Conservation (phyloP, 305 asterid species). For the Fraxinus sp. region DNA sequence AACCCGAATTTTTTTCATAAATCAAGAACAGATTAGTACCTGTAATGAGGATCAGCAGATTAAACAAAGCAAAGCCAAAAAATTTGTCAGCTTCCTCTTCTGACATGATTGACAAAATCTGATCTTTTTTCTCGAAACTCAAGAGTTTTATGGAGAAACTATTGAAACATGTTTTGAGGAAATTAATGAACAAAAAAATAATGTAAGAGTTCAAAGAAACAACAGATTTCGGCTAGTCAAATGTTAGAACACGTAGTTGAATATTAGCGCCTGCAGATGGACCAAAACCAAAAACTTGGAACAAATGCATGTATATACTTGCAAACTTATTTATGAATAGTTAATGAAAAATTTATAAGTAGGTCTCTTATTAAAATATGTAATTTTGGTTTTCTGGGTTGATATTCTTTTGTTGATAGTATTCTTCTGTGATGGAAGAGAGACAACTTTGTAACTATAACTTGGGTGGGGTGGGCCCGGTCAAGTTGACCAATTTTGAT, state of each 20-base stretch:
- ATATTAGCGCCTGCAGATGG: constrained; percentile 50
- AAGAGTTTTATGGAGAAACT: constrained; percentile 25
- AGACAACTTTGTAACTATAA: neutral
- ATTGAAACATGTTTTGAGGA: constrained; percentile 32
- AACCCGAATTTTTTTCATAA: neutral
- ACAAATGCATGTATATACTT: constrained; percentile 43
- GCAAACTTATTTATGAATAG: constrained; percentile 12
- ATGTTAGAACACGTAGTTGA: constrained; percentile 33
- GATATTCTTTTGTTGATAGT: neutral
- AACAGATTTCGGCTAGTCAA: constrained; percentile 31
- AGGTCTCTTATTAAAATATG: neutral
- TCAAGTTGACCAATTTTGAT: constrained; percentile 48
- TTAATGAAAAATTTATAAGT: neutral
- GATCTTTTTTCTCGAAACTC: constrained; percentile 14
- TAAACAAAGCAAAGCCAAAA: constrained; percentile 24
- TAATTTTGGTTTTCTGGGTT: neutral
- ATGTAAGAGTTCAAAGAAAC: neutral
- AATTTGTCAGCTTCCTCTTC: constrained; percentile 43
- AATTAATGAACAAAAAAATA: constrained; percentile 8
- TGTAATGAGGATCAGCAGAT: constrained; percentile 34
- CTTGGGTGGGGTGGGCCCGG: constrained; percentile 32
- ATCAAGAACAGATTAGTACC: constrained; percentile 29
- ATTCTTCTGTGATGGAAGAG: neutral
- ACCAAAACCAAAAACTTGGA: constrained; percentile 33
- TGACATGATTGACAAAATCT: constrained; percentile 39